Conservation (phyloP, 495 filamentous ascomycete genomes). For the Saxophila tyrrhenica region DNA sequence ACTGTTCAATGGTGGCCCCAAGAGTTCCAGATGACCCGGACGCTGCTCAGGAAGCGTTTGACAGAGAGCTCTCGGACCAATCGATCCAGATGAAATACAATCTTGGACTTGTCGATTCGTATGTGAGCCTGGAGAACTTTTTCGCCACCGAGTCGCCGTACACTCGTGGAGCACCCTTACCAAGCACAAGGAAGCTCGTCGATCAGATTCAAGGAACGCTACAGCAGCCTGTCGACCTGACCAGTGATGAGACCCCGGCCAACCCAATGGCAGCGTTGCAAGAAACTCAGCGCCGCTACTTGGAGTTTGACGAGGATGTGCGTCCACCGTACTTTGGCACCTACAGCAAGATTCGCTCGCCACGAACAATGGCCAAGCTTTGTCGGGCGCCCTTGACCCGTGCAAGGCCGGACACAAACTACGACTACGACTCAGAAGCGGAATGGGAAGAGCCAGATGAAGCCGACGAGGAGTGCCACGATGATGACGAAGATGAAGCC, state of each 20-base stretch:
- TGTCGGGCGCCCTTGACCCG: slow-evolving; percentile 60
- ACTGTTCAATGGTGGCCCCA: slow-evolving; percentile 21
- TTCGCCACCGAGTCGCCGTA: slow-evolving; percentile 30
- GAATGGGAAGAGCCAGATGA: slow-evolving; percentile 85
- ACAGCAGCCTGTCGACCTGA: slow-evolving; percentile 37
- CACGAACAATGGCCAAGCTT: slow-evolving; percentile 41
- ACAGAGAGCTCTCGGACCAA: slow-evolving; percentile 10
- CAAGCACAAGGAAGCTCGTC: slow-evolving; percentile 59
- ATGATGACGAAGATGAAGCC: slow-evolving; percentile 71
- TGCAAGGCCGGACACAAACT: slow-evolving; percentile 57
- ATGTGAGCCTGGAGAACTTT: slow-evolving; percentile 7
- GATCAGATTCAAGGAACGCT: slow-evolving; percentile 27
- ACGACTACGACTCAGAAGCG: slow-evolving; percentile 93
- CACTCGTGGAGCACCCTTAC: slow-evolving; percentile 39
- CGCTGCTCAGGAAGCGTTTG: slow-evolving; percentile 11
- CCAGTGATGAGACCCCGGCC: slow-evolving; percentile 23
- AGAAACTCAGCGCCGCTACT: slow-evolving; percentile 57
- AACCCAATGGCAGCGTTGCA: slow-evolving; percentile 46
- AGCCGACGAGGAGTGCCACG: slow-evolving; percentile 59
- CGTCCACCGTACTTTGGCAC: slow-evolving; percentile 86
- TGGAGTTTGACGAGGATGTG: slow-evolving; percentile 78
- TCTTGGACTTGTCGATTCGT: slow-evolving; percentile 8
- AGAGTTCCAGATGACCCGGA: slow-evolving; percentile 11
- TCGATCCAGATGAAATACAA: slow-evolving; percentile 11
- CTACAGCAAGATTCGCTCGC: slow-evolving; percentile 47